Conservation (phyloP, 495 filamentous ascomycete genomes). For the Usnea hakonensis region DNA sequence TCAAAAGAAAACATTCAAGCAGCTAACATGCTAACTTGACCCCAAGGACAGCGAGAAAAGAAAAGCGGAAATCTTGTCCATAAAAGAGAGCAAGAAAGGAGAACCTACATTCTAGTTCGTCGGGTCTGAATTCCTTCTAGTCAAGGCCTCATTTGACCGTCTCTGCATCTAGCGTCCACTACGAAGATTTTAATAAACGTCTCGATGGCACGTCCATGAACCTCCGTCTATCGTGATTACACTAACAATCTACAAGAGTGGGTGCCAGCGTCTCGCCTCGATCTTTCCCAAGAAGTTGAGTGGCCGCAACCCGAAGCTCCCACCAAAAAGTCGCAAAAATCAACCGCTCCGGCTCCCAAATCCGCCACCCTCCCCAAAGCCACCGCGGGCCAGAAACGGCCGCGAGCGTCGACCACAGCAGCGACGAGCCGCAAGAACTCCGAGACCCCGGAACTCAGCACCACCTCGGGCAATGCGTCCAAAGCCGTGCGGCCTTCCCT, state of each 20-base stretch:
- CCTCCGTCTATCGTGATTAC: background rate
- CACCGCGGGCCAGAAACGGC: constrained; percentile 39
- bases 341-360: constrained; percentile 40
- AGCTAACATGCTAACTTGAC: constrained; percentile 14
- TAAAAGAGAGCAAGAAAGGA: constrained; percentile 67
- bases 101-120: constrained; percentile 72
- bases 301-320: constrained; percentile 67
- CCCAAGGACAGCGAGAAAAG: constrained; percentile 70
- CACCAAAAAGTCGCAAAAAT: constrained; percentile 55
- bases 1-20: background rate
- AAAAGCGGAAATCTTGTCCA: constrained; percentile 88
- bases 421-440: constrained; percentile 50
- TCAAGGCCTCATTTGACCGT: constrained; percentile 20
- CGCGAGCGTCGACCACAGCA: constrained; percentile 30
- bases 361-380: constrained; percentile 27
- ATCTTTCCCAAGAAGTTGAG: constrained; percentile 70
- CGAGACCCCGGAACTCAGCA: constrained; percentile 46
- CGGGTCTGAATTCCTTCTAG: background rate
- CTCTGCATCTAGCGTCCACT: constrained; percentile 61
- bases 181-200: constrained; percentile 99
- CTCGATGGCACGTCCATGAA: constrained; percentile 53
- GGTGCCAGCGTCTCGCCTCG: constrained; percentile 72
- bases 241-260: constrained; percentile 58
- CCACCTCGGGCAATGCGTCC: constrained; percentile 40
- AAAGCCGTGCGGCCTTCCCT: constrained; percentile 34